Percentiles rank a stretch among this genome's conserved stretches.
Conservation (phyloP, 1,284 basidiomycete genomes). For the Caloboletus inedulis region DNA sequence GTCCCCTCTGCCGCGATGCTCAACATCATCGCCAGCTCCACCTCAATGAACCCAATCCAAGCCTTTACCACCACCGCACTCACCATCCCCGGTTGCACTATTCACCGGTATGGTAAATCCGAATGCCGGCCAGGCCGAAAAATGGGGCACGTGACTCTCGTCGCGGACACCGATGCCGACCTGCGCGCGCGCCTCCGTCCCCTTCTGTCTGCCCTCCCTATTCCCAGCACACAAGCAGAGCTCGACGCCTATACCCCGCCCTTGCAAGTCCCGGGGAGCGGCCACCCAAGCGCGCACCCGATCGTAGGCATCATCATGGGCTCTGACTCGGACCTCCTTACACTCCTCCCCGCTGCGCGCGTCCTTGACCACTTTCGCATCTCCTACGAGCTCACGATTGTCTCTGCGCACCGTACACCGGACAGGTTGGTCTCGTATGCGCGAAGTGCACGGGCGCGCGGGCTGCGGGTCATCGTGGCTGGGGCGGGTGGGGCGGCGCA, state of each 20-base stretch:
- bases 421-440: constrained; percentile 86
- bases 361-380: constrained; percentile 81
- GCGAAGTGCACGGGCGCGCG: constrained; percentile 70
- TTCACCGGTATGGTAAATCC: constrained; percentile 93
- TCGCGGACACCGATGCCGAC: constrained; percentile 80
- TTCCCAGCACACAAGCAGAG: constrained; percentile 45
- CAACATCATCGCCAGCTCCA: constrained; percentile 85
- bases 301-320: constrained; percentile 98
- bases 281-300: constrained; percentile 66
- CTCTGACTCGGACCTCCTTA: constrained; percentile 94
- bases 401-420: constrained; percentile 95
- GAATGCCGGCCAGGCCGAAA: constrained; percentile 90
- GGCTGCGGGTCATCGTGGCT: constrained; percentile 81
- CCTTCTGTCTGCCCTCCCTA: constrained; percentile 66
- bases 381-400: constrained; percentile 94
- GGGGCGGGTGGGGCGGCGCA: constrained; percentile 98
- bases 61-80: constrained; percentile 50
- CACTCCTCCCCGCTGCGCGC: constrained; percentile 87
- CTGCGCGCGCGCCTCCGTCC: constrained; percentile 68
- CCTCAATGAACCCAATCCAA: constrained; percentile 61
- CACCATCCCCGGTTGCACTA: constrained; percentile 74
- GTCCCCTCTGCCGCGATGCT: constrained; percentile 92
- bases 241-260: constrained; percentile 56
- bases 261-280: constrained; percentile 41
- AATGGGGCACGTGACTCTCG: constrained; percentile 97